These are phyloP conservation scores for Cucurbitaria berberidis DNA, from an alignment of 2,329 filamentous ascomycete species.

Conservation along the genomic window DNA sequence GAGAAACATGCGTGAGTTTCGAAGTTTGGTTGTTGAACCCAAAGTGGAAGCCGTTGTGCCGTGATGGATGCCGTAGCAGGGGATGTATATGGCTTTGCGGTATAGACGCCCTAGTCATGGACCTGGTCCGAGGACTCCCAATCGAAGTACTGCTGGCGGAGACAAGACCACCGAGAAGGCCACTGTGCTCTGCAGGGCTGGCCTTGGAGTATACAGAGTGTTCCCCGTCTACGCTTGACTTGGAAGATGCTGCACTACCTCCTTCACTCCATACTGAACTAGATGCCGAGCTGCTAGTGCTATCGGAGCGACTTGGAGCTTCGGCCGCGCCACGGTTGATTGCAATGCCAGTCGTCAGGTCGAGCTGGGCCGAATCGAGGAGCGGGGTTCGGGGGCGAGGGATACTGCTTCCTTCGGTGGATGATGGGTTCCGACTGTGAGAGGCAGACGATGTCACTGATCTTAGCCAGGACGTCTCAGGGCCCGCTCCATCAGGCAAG, in stretches of 20 bases:
- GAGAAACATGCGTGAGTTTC: not conserved
- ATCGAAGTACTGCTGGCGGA: constrained; percentile 21
- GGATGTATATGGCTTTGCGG: constrained; percentile 20
- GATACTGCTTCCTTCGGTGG: constrained; percentile 15
- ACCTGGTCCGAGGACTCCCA: constrained; percentile 7
- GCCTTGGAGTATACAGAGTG: constrained; percentile 11
- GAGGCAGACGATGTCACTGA: constrained; percentile 19
- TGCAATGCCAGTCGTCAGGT: constrained; percentile 11
- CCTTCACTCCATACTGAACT: constrained; percentile 41
- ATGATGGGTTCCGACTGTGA: constrained; percentile 15
- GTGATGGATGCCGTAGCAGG: constrained; percentile 6
- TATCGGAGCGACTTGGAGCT: constrained; percentile 34
- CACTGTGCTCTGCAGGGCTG: constrained; percentile 29
- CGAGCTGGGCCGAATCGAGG: constrained; percentile 28
- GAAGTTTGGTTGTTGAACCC: constrained; percentile 3
- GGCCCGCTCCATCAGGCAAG: constrained; percentile 18
- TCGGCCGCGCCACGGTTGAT: constrained; percentile 1
- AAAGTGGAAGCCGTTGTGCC: constrained; percentile 12
- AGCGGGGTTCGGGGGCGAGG: constrained; percentile 29
- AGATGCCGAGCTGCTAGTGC: constrained; percentile 30
- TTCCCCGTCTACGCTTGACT: constrained; percentile 32
- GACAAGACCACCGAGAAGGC: constrained; percentile 39
- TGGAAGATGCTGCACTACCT: constrained; percentile 36
- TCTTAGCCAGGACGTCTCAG: constrained; percentile 29
- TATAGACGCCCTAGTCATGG: constrained; percentile 1